A percentile compares a stretch with the other conserved stretches of the same genome.
phyloP scores from a whole-genome alignment of 495 filamentous ascomycete genomes.

The Haplographium delicatum region DNA sequence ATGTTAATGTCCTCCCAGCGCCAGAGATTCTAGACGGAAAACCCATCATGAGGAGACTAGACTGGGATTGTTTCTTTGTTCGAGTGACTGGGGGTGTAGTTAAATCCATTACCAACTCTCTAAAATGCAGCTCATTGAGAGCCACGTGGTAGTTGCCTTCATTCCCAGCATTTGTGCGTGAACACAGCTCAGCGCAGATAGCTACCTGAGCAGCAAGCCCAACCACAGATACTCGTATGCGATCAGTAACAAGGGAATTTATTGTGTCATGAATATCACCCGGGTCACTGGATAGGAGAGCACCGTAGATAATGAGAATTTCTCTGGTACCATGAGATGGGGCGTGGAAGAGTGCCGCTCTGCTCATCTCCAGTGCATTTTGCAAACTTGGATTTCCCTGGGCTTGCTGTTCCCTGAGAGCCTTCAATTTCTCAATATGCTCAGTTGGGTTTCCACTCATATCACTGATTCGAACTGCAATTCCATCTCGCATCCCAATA shows the following conservation, averaged over 20 bases:
- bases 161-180: constrained; percentile 75
- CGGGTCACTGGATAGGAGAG: constrained; percentile 82
- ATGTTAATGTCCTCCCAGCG: constrained; percentile 51
- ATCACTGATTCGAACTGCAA: constrained; percentile 79
- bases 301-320: constrained; percentile 86
- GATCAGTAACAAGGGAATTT: constrained; percentile 63
- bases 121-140: constrained; percentile 82
- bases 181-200: constrained; percentile 86
- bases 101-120: constrained; percentile 78
- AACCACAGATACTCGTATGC: constrained; percentile 80
- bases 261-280: constrained; percentile 95
- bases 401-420: constrained; percentile 68
- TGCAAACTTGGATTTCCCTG: constrained; percentile 87
- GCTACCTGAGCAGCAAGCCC: constrained; percentile 87
- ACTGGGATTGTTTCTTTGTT: constrained; percentile 58
- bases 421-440: constrained; percentile 72
- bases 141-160: constrained; percentile 74
- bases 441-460: constrained; percentile 87
- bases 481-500: constrained; percentile 84
- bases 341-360: constrained; percentile 82
- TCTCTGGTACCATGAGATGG: constrained; percentile 91
- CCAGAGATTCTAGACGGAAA: constrained; percentile 78
- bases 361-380: constrained; percentile 92
- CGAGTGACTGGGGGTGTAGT: constrained; percentile 85
- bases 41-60: constrained; percentile 92